Conservation (phyloP, 495 filamentous ascomycete genomes). For the Neurospora cerealis region DNA sequence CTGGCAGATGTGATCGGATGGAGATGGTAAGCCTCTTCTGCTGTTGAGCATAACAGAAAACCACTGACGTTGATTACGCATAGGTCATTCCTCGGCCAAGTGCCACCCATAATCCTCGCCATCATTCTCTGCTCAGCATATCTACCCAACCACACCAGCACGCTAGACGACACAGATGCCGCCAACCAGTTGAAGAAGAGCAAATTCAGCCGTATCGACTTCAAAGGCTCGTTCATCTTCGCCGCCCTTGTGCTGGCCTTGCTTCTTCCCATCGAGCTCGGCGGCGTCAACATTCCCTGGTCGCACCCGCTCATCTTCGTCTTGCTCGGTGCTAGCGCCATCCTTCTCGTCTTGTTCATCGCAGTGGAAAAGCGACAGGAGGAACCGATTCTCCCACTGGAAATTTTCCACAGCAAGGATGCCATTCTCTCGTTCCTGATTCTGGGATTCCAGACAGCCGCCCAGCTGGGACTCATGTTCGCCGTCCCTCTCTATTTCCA, state of each 20-base stretch:
- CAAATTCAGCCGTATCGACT: slow-evolving; percentile 45
- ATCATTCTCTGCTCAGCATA: slow-evolving; percentile 41
- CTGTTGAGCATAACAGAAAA: not conserved
- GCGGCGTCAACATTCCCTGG: slow-evolving; percentile 49
- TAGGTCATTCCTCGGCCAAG: slow-evolving; percentile 54
- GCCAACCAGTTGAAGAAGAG: slow-evolving; percentile 5
- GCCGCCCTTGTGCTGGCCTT: slow-evolving; percentile 36
- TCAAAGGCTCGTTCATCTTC: slow-evolving; percentile 44
- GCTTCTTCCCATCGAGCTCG: slow-evolving; percentile 49
- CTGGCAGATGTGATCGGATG: slow-evolving; percentile 57
- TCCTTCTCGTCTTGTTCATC: slow-evolving; percentile 38
- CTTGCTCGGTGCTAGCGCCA: slow-evolving; percentile 22
- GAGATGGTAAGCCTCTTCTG: slow-evolving; percentile 43
- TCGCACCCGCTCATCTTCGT: slow-evolving; percentile 32
- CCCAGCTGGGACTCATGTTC: slow-evolving; percentile 50
- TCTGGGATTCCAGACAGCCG: slow-evolving; percentile 40
- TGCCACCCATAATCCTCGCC: slow-evolving; percentile 43
- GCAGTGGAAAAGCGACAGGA: slow-evolving; percentile 41
- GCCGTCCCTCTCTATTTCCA: slow-evolving; percentile 63
- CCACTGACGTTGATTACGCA: not conserved
- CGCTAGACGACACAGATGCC: not conserved
- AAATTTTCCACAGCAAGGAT: slow-evolving; percentile 45
- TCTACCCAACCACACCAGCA: slow-evolving; percentile 19
- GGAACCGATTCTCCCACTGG: slow-evolving; percentile 54
- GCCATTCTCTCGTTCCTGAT: slow-evolving; percentile 46